These are phyloP conservation scores for Linum tenue DNA, from an alignment of 345 rosid genomes.

Conservation along the genomic window DNA sequence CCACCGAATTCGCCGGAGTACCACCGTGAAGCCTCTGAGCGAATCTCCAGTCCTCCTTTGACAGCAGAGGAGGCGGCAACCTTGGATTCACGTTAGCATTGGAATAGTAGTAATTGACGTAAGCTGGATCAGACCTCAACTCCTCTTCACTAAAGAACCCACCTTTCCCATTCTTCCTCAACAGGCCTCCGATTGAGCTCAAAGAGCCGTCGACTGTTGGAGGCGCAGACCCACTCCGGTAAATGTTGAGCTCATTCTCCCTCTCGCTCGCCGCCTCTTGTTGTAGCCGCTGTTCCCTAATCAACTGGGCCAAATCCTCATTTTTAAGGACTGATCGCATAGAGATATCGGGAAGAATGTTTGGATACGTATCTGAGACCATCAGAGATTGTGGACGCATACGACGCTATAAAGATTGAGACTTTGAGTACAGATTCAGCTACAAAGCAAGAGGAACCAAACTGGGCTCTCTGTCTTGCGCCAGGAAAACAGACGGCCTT, in stretches of 20 bases:
- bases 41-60: slow-evolving; percentile 78
- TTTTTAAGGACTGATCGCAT: slow-evolving; percentile 44
- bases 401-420: slow-evolving; percentile 3
- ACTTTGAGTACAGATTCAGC: slow-evolving; percentile 7
- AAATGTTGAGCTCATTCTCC: slow-evolving; percentile 58
- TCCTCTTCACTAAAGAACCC: slow-evolving; percentile 55
- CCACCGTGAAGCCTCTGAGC: slow-evolving; percentile 50
- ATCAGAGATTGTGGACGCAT: slow-evolving; percentile 1
- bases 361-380: slow-evolving; percentile 28
- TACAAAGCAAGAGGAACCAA: not conserved
- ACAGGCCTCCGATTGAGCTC: slow-evolving; percentile 57
- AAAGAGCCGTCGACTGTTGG: slow-evolving; percentile 86
- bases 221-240: slow-evolving; percentile 90
- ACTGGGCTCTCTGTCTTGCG: slow-evolving; percentile 1
- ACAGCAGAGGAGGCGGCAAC: slow-evolving; percentile 76
- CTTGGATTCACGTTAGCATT: slow-evolving; percentile 78
- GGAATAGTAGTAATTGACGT: slow-evolving; percentile 62
- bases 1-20: slow-evolving; percentile 29
- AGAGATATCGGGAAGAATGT: slow-evolving; percentile 45
- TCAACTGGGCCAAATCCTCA: slow-evolving; percentile 43
- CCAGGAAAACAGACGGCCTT: not conserved
- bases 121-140: slow-evolving; percentile 73
- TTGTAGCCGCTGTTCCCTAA: slow-evolving; percentile 39
- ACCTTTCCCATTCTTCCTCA: slow-evolving; percentile 28
- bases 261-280: slow-evolving; percentile 37